Evolutionary conservation across 2,329 filamentous ascomycete genomes (phyloP).

Genomic region (Xylaria sp.): DNA sequence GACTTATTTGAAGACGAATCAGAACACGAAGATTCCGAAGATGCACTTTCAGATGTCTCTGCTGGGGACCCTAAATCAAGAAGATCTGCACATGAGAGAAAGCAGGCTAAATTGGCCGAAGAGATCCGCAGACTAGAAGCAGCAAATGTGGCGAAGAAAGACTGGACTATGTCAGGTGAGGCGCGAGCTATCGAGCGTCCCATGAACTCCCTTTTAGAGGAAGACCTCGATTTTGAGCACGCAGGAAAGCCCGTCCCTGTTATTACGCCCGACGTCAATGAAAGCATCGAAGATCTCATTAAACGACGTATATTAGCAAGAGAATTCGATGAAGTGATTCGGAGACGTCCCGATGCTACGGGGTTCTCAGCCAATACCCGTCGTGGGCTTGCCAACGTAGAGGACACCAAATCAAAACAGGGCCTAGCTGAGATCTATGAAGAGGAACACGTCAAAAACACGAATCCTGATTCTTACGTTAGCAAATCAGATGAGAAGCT

Average conservation of each 20-base stretch:
- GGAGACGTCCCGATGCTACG: conserved; percentile 79
- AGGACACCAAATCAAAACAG: conserved; percentile 88
- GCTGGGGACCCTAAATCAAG: conserved; percentile 77
- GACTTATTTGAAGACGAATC: conserved; percentile 88
- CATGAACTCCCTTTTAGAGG: conserved; percentile 89
- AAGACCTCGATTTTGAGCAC: conserved; percentile 96
- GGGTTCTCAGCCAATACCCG: conserved; percentile 67
- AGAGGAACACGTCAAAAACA: conserved; percentile 83
- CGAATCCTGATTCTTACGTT: conserved; percentile 81
- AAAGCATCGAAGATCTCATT: conserved; percentile 92
- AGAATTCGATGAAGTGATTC: conserved; percentile 91
- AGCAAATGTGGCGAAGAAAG: conserved; percentile 85
- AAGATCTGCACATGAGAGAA: conserved; percentile 84
- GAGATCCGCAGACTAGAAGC: conserved; percentile 93
- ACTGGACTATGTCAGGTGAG: conserved; percentile 92
- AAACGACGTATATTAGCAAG: conserved; percentile 90
- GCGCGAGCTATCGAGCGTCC: conserved; percentile 84
- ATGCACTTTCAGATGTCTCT: conserved; percentile 72
- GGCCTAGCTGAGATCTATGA: conserved; percentile 94
- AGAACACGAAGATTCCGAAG: conserved; percentile 71
- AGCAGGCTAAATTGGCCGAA: conserved; percentile 84
- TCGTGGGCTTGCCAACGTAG: conserved; percentile 80
- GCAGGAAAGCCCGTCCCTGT: conserved; percentile 94
- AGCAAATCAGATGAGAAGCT: conserved; percentile 85
- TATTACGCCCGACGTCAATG: conserved; percentile 89